Evolutionary conservation across 148 eudicot species (phyloP), one percentile per base, ranked within the genome.

Genomic region (Chenopodium berlandieri): DNA sequence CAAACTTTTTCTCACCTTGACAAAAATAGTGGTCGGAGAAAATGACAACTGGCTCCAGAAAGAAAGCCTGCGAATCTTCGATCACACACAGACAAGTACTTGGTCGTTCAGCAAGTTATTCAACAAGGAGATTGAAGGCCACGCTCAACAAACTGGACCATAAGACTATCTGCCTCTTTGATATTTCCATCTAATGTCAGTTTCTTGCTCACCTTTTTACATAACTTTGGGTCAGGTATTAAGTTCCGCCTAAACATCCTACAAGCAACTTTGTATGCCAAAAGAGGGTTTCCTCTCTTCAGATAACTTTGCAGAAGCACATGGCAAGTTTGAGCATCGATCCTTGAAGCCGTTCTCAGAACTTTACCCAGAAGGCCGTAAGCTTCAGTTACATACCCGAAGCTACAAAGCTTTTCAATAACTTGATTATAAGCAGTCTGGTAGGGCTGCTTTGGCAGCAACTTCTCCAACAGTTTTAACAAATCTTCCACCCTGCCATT

Each of bases 181-280:
- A 60, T 46, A 19, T 80, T 72, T 25, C 86, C 86, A 37, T 58
- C 76, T 80, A 17, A 69, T 62, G 67, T 76, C 9, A 84, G 56
- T 62, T 47, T 79, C 25, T 79, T 69, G 75, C 86, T 84, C 80
- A 84, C 34, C 4, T 75, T 76, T 75, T 64, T 65, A 80, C 86
- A 79, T 80, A 84, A 32, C 71, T 75, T 80, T n/a, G 79, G 31
- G 62, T 84, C 79, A 50, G 86, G 83, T 9, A 40, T 71, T 72
- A 84, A 75, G 76, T 80, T 84, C n/a, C 86, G 86, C 34, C 56
- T 80, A 46, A 84, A 80, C 83, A 84, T 84, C 76, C 86, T 79
- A 69, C 80, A 84, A 62, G 86, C 83, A 48, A 84, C 82, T 84
- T 75, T 80, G 77, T 79, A 80, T 31, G 86, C 86, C 13, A 27